Conservation (phyloP, 805 yeast genomes). For the Kluyveromyces aestuarii region DNA sequence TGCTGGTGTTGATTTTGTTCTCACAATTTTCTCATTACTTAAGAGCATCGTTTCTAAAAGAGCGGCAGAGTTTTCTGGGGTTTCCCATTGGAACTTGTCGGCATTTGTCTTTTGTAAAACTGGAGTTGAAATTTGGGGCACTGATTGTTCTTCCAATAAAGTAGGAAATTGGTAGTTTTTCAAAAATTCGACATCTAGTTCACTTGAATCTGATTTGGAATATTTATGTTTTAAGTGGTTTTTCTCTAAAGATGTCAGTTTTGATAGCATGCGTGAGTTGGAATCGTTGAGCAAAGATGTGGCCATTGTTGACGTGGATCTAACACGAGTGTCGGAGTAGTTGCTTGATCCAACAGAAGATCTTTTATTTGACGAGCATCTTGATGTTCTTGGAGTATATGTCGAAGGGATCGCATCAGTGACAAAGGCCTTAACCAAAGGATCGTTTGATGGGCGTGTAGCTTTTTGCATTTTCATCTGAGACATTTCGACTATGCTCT, state of each 20-base stretch:
- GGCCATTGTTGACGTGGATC: constrained; percentile 26
- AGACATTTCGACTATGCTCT: not conserved
- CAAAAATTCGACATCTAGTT: constrained; percentile 19
- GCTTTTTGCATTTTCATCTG: not conserved
- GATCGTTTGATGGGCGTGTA: not conserved
- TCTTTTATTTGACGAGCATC: constrained; percentile 1
- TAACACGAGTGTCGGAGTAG: constrained; percentile 9
- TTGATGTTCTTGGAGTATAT: not conserved
- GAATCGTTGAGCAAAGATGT: constrained; percentile 14
- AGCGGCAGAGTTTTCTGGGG: constrained; percentile 5
- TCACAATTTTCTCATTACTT: not conserved
- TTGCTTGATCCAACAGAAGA: constrained; percentile 2
- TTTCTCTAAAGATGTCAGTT: constrained; percentile 12
- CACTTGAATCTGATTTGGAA: constrained; percentile 12
- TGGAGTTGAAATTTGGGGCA: constrained; percentile 9
- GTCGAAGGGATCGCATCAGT: constrained; percentile 4
- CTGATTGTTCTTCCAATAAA: constrained; percentile 16
- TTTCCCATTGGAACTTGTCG: constrained; percentile 9
- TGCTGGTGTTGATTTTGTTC: not conserved
- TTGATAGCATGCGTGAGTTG: constrained; percentile 7
- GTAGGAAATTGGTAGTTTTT: constrained; percentile 25
- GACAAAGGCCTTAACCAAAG: constrained; percentile 6
- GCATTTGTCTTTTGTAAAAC: constrained; percentile 3
- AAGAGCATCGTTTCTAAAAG: constrained; percentile 7
- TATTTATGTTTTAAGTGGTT: constrained; percentile 10